Conservation (phyloP, 2,329 filamentous ascomycete species). For the Talaromyces piceae region DNA sequence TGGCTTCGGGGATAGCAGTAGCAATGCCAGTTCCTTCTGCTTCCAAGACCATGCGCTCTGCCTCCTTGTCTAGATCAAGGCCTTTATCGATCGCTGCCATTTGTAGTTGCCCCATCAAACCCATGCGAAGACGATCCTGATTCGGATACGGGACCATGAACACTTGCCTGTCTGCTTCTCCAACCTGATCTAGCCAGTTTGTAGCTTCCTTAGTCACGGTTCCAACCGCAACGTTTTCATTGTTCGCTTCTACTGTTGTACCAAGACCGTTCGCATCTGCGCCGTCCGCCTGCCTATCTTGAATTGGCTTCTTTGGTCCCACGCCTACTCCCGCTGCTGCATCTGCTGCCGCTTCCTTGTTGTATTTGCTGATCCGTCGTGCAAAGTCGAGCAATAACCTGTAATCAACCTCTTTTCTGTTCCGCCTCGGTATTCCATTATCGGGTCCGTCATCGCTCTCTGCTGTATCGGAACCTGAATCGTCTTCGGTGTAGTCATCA, state of each 20-base stretch:
- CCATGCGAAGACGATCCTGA: constrained; percentile 38
- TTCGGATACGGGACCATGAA: constrained; percentile 40
- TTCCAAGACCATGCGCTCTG: constrained; percentile 43
- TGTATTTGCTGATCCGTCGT: constrained; percentile 41
- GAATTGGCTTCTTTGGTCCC: constrained; percentile 15
- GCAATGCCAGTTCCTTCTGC: constrained; percentile 47
- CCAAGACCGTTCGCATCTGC: constrained; percentile 22
- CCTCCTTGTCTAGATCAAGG: constrained; percentile 47
- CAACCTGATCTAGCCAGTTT: constrained; percentile 35
- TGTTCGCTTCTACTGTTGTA: constrained; percentile 8
- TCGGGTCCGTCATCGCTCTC: constrained; percentile 20
- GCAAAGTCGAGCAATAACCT: constrained; percentile 38
- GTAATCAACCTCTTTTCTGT: constrained; percentile 36
- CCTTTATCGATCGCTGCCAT: constrained; percentile 47
- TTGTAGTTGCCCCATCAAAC: constrained; percentile 40
- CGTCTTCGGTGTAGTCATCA: constrained; percentile 26
- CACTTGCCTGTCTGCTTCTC: constrained; percentile 31
- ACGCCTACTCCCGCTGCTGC: constrained; percentile 22
- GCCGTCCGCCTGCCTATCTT: constrained; percentile 23
- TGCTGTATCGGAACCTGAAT: constrained; percentile 24
- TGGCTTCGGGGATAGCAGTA: constrained; percentile 39
- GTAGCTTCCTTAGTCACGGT: constrained; percentile 34
- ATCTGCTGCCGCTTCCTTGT: constrained; percentile 37
- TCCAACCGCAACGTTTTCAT: constrained; percentile 24
- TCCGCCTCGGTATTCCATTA: constrained; percentile 17